Conservation (phyloP, 305 asterid genomes). For the Andrographis paniculata region DNA sequence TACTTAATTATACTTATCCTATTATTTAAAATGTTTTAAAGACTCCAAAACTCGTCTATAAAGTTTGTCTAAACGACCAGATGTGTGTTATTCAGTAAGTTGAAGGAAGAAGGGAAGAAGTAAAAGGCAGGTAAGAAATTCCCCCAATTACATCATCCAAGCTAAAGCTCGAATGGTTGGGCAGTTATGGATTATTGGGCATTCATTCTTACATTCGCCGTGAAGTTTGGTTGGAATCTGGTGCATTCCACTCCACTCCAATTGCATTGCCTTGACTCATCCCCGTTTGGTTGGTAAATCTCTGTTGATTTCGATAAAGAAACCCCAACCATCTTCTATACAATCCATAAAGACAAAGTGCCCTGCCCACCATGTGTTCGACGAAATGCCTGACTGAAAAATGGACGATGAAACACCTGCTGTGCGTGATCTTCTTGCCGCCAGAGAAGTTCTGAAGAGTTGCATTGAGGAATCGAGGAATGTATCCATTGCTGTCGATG, state of each 20-base stretch:
- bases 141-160: background rate
- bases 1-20: no score
- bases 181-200: conserved; percentile 26
- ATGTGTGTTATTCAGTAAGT: no score
- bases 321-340: background rate
- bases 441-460: conserved; percentile 43
- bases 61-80: no score
- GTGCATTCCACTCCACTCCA: conserved; percentile 29
- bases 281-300: conserved; percentile 34
- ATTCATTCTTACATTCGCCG: conserved; percentile 42
- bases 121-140: conserved; percentile 32
- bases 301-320: conserved; percentile 33
- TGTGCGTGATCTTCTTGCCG: conserved; percentile 33
- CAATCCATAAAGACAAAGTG: background rate
- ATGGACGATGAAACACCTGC: conserved; percentile 23
- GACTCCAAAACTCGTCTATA: no score
- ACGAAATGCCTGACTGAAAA: background rate
- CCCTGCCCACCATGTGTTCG: background rate
- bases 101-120: conserved; percentile 18
- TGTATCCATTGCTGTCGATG: conserved; percentile 27
- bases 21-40: no score
- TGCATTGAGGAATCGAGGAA: conserved; percentile 54
- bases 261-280: no score
- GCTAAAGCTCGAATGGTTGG: conserved; percentile 25
- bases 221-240: conserved; percentile 66